A percentile compares a stretch with the other conserved stretches of the same genome.
These are phyloP conservation scores for Linum usitatissimum DNA, from an alignment of 345 rosid species.

Conservation along the genomic window DNA sequence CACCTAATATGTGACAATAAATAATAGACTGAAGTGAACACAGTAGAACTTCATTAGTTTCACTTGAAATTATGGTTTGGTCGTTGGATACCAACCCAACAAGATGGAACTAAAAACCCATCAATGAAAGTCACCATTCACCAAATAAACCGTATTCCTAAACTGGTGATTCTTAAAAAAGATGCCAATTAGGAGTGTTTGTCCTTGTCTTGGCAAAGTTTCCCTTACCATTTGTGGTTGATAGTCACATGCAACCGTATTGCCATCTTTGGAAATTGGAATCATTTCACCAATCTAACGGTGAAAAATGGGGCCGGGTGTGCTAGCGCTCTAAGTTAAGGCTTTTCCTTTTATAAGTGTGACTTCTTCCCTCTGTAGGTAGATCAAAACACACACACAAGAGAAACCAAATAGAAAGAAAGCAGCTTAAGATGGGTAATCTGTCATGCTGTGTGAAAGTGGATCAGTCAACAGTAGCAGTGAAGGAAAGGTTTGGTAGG, in stretches of 20 bases:
- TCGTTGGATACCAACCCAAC: too few species aligned
- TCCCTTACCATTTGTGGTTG: not conserved
- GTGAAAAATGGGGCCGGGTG: not conserved
- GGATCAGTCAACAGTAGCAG: conserved; percentile 15
- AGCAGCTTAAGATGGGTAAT: conserved; percentile 7
- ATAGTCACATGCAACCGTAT: not conserved
- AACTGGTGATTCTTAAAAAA: not conserved
- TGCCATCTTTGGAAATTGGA: not conserved
- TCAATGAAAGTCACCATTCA: too few species aligned
- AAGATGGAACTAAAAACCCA: too few species aligned
- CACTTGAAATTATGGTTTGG: too few species aligned
- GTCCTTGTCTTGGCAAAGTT: not conserved
- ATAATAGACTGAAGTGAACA: too few species aligned
- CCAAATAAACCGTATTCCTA: not conserved
- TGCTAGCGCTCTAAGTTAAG: not conserved
- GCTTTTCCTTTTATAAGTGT: not conserved
- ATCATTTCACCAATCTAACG: not conserved
- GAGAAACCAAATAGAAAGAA: not conserved
- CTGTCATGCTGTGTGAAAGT: conserved; percentile 11
- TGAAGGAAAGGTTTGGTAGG: conserved; percentile 15
- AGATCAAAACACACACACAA: not conserved
- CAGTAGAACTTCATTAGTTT: too few species aligned
- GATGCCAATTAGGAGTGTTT: not conserved
- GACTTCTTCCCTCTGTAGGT: not conserved
- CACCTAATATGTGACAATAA: too few species aligned